phyloP scores from a whole-genome alignment of 306 rosid species.

The Quercus engelmannii region DNA sequence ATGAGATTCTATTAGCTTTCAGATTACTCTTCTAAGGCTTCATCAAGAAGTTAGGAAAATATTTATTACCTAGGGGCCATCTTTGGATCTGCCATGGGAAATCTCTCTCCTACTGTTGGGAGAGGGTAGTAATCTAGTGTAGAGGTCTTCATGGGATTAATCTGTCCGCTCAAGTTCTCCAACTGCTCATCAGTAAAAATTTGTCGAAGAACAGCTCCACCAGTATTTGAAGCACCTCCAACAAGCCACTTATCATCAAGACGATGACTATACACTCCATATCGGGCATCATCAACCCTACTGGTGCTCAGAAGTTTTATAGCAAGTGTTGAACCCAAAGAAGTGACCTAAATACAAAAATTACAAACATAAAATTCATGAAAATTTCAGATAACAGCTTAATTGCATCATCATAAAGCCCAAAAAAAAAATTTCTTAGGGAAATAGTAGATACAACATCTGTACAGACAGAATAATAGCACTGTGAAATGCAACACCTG shows the following conservation, averaged over 20 bases:
- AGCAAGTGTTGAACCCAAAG: conserved; percentile 95
- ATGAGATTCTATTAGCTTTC: background rate
- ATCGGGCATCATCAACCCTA: conserved; percentile 84
- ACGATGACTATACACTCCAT: conserved; percentile 96
- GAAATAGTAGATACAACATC: background rate
- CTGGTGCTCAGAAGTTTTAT: conserved; percentile 75
- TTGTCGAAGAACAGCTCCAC: conserved; percentile 84
- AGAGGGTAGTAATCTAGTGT: conserved; percentile 81
- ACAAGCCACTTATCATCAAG: conserved; percentile 97
- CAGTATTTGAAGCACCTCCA: conserved; percentile 97
- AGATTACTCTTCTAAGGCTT: background rate
- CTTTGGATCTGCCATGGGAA: conserved; percentile 74
- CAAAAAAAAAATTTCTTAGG: background rate
- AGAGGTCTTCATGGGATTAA: conserved; percentile 63
- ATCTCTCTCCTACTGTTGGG: conserved; percentile 79
- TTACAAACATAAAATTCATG: background rate
- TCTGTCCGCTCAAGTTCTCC: conserved; percentile 62
- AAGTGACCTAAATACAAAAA: conserved; percentile 62
- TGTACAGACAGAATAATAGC: conserved; percentile 4
- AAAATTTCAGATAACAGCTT: conserved; percentile 4
- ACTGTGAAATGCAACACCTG: background rate
- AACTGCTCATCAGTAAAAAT: conserved; percentile 70
- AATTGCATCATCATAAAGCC: background rate
- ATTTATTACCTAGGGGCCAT: conserved; percentile 68
- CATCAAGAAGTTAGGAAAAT: conserved; percentile 5